These are phyloP conservation scores for Sanghuangporus baumii DNA, from an alignment of 1,284 basidiomycete species.

Conservation along the genomic window DNA sequence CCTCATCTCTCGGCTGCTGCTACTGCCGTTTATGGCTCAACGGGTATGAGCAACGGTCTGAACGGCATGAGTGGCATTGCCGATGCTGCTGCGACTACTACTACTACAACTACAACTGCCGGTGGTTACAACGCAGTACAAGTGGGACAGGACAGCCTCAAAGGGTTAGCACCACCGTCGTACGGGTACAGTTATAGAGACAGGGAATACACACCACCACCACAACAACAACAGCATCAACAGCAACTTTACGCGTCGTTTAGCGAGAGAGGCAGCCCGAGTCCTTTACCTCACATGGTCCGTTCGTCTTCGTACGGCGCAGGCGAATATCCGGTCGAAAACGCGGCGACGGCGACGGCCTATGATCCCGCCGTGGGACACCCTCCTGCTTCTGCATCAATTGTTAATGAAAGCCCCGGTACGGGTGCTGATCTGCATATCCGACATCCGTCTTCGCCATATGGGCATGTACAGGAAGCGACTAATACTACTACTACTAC, in stretches of 20 bases:
- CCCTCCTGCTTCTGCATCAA: not conserved
- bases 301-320: constrained; percentile 3
- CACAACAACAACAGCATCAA: not conserved
- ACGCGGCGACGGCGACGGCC: not conserved
- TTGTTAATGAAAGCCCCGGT: not conserved
- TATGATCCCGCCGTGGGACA: constrained; percentile 12
- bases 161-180: not conserved
- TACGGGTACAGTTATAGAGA: constrained; percentile 1
- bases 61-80: not conserved
- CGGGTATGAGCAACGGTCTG: not conserved
- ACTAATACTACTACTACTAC: not conserved
- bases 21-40: not conserved
- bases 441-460: not conserved
- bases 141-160: not conserved
- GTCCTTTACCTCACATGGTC: not conserved
- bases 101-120: not conserved
- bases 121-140: not conserved
- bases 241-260: constrained; percentile 3
- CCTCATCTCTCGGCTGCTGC: not conserved
- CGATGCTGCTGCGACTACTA: not conserved
- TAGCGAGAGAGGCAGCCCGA: not conserved
- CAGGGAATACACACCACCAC: not conserved
- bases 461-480: not conserved
- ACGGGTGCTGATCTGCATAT: not conserved
- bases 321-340: constrained; percentile 7